These are phyloP conservation scores for Peniophora sp. DNA, from an alignment of 1,284 basidiomycete genomes.

Conservation along the genomic window DNA sequence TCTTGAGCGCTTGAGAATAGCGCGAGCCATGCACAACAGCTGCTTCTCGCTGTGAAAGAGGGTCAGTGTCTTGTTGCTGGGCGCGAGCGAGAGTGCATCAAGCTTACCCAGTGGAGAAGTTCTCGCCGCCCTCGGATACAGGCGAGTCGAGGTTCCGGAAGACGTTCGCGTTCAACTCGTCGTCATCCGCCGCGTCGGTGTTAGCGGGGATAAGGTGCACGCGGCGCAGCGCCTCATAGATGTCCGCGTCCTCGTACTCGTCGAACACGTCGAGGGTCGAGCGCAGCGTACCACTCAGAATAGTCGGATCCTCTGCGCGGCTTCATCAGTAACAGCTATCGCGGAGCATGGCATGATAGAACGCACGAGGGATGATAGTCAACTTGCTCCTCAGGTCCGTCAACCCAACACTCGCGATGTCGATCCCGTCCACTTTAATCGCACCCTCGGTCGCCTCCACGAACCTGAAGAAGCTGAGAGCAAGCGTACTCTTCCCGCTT, in stretches of 20 bases:
- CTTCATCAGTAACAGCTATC: slow-evolving; percentile 1
- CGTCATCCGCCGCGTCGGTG: slow-evolving; percentile 41
- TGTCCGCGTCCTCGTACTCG: slow-evolving; percentile 82
- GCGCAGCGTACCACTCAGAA: slow-evolving; percentile 81
- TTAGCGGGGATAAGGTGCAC: slow-evolving; percentile 77
- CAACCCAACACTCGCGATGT: slow-evolving; percentile 82
- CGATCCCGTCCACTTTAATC: slow-evolving; percentile 84
- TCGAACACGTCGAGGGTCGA: slow-evolving; percentile 88
- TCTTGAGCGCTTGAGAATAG: slow-evolving; percentile 69
- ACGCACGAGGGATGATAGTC: slow-evolving; percentile 88
- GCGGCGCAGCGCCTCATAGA: slow-evolving; percentile 82
- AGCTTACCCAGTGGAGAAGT: slow-evolving; percentile 78
- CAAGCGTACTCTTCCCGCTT: slow-evolving; percentile 84
- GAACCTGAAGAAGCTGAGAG: slow-evolving; percentile 92
- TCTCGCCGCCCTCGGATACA: slow-evolving; percentile 88
- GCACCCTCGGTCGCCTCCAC: slow-evolving; percentile 80
- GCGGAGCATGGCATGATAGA: neutral
- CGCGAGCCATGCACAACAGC: slow-evolving; percentile 78
- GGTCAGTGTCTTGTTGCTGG: no score
- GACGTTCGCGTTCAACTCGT: slow-evolving; percentile 68
- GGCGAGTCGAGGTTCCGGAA: slow-evolving; percentile 82
- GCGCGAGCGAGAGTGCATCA: no score
- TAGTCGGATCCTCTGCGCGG: slow-evolving; percentile 78
- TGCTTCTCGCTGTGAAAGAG: slow-evolving; percentile 58
- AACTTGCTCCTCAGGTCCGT: slow-evolving; percentile 78